Base-by-base conservation (phyloP, 139 green algal species). In the Asterochloris erici region DNA sequence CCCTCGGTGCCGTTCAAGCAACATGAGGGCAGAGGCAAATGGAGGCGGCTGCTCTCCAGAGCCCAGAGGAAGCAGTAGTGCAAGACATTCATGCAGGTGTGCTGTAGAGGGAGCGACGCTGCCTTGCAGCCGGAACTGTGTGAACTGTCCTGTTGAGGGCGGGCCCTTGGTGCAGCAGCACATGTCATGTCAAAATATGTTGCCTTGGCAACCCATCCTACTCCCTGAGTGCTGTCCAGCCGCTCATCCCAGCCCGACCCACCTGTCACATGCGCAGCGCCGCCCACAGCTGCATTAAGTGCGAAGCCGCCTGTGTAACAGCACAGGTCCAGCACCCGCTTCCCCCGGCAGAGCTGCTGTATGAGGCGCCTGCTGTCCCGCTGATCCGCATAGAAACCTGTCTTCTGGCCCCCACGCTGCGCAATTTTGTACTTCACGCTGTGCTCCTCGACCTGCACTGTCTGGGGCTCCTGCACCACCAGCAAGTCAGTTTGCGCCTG, bases 271-370 rank as follows among this genome's bases (percentile, higher is more conserved):
- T 84, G 62, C 14, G 77, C 66, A 14, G 94, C 94, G 4, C 94
- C 94, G 16, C 87, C 89, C 0, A 84, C 70, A 26, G 90, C 88
- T 9, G 89, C 90, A 29, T 85, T 86, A 24, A 94, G 68, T 15
- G 89, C 87, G 84, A 95, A 94, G 13, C 90, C 89, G 16, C 91
- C 91, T 13, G 82, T 95, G 90, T 97, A 99, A 85, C 93, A 98
- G 88, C 94, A 99, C 28, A 98, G 83, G 90, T 99, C 96, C 12
- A 98, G 85, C 24, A 95, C 92, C 9, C 68, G 86, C 73, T 87
- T 93, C 47, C 88, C 83, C 19, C 60, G 6, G 11, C 73, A 69
- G 63, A 98, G 75, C 14, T 63, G n/a, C 0, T 88, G 85, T 23
- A 98, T 54, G 16, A 94, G 87, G 6, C 79, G 81, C 0, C 96